Base-by-base conservation (phyloP, 108 stramenopile genomes). In the Bacterosira constricta region DNA sequence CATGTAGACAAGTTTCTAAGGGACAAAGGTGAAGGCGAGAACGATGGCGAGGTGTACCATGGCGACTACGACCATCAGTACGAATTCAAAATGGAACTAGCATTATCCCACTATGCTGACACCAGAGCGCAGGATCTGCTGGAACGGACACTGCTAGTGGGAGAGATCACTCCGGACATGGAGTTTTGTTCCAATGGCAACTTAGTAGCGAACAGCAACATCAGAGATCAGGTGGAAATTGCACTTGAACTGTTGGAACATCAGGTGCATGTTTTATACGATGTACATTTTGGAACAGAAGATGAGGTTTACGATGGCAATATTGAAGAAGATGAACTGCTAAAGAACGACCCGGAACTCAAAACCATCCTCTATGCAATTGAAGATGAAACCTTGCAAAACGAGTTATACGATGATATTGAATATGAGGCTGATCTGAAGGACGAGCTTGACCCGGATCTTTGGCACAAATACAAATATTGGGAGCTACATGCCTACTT, bases 401-500 rank as follows among this genome's bases (percentile, higher is more conserved):
- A 56, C 0, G 55, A 56, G 0, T 34, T 32, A 8, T 56, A 56
- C 15, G 34, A 13, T 5, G 64, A 65, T 35, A 51, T 65, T 10
- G 12, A 51, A 17, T 27, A 34, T 1, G 64, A 65, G 50, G 64
- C 64, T 1, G 25, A n/a, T 25, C 2, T n/a, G 64, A n/a, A n/a
- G 18, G 0, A 21, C 3, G 25, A 39, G 1, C 30, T 65, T 30
- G 50, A 77, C 46, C 53, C 61, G 4, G 63, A 69, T 1, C 23
- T 31, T 6, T 77, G 76, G 76, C 41, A 49, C 17, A 9, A 11
- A 10, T 69, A 62, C 37, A 50, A 45, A n/a, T 77, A 77, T 30
- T 77, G 76, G 76, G 47, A 77, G 23, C 25, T 77, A 1, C 68
- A 77, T 42, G 76, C 68, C 18, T 77, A 64, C 47, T 77, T 77